Percentiles rank a stretch among this genome's conserved stretches.
Conservation (phyloP, 495 filamentous ascomycete genomes). For the Pseudomonodictys pantanalensis region DNA sequence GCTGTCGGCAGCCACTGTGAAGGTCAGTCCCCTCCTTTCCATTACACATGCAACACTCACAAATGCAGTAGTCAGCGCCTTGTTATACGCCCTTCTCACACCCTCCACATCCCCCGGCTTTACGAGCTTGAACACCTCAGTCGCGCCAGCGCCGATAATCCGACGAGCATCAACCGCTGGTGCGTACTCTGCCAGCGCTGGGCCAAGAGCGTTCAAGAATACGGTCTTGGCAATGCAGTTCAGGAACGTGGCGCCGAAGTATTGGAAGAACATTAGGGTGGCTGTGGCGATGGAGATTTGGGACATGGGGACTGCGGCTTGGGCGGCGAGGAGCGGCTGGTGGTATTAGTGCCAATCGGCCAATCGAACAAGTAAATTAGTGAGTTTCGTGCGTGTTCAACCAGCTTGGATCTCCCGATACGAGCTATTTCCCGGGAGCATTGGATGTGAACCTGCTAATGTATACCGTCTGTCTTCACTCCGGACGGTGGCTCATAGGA, state of each 20-base stretch:
- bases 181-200: slow-evolving; percentile 8
- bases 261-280: slow-evolving; percentile 19
- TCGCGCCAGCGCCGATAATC: slow-evolving; percentile 7
- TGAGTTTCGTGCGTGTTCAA: no score
- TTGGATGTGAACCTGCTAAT: no score
- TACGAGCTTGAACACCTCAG: slow-evolving; percentile 29
- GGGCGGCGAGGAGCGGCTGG: slow-evolving; percentile 16
- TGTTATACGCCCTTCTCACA: slow-evolving; percentile 4
- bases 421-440: no score
- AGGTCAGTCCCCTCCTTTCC: no score
- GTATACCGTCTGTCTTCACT: no score
- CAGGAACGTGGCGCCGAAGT: slow-evolving; percentile 13
- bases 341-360: no score
- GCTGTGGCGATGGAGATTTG: slow-evolving; percentile 5
- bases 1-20: no score
- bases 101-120: not conserved
- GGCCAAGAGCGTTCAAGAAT: slow-evolving; percentile 8
- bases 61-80: slow-evolving; percentile 6
- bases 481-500: no score
- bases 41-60: not conserved
- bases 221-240: slow-evolving; percentile 12
- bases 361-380: no score
- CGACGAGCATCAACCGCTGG: slow-evolving; percentile 8
- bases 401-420: no score
- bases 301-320: not conserved